Percentiles rank a stretch among this genome's conserved stretches.
Conservation (phyloP, 768 basidiomycete species). For the Termitomyces sp. region DNA sequence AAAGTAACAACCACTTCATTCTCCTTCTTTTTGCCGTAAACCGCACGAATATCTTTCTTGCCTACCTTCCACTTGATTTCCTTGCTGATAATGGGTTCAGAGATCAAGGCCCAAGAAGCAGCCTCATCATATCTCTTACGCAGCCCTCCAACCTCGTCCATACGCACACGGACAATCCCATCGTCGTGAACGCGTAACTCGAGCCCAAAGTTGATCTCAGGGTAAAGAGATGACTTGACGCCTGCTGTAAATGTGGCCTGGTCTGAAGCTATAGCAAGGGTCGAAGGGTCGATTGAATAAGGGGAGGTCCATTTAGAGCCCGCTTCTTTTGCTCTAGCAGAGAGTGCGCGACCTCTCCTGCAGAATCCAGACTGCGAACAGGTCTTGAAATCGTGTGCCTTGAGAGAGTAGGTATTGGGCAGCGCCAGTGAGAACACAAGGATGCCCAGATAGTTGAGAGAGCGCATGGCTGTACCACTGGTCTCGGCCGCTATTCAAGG, state of each 20-base stretch:
- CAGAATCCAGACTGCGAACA: conserved; percentile 96
- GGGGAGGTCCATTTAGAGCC: conserved; percentile 73
- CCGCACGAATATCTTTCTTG: conserved; percentile 56
- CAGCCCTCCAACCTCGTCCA: conserved; percentile 82
- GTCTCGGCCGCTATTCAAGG: neutral
- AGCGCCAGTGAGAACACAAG: conserved; percentile 26
- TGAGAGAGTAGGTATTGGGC: conserved; percentile 50
- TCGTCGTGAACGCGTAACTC: conserved; percentile 82
- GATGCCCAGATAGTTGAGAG: conserved; percentile 28
- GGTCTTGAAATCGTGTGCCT: conserved; percentile 87
- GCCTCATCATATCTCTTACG: conserved; percentile 90
- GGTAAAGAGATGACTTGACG: conserved; percentile 81
- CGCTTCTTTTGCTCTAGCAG: conserved; percentile 60
- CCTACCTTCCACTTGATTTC: conserved; percentile 60
- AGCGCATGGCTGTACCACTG: conserved; percentile 24
- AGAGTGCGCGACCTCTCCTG: conserved; percentile 76
- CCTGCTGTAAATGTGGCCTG: conserved; percentile 64
- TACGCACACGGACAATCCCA: conserved; percentile 85
- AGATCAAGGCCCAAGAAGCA: conserved; percentile 79
- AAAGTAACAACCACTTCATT: conserved; percentile 67
- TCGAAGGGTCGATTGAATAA: conserved; percentile 64
- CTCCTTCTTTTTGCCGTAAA: conserved; percentile 59
- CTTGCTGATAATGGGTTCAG: conserved; percentile 61
- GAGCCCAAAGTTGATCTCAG: conserved; percentile 75
- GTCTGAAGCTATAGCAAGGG: conserved; percentile 45